These are phyloP conservation scores for Aspergillus funiculosus DNA, from an alignment of 495 filamentous ascomycete species.

Conservation along the genomic window DNA sequence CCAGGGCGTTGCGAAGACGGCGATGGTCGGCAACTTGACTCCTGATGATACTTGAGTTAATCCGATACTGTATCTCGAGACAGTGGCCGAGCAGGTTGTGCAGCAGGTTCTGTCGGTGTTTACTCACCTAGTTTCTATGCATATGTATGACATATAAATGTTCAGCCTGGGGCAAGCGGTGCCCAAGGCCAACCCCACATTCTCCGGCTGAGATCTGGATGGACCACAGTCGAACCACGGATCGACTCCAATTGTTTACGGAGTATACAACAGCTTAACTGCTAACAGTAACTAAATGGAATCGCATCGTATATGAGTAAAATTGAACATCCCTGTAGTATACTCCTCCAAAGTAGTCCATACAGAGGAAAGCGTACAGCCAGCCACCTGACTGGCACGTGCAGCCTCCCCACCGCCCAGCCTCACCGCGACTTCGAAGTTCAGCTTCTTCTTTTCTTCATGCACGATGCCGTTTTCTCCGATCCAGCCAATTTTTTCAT, in stretches of 20 bases:
- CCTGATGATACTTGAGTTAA: slow-evolving; percentile 50
- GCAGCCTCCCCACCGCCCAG: slow-evolving; percentile 22
- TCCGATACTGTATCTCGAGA: slow-evolving; percentile 54
- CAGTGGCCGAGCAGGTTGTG: slow-evolving; percentile 59
- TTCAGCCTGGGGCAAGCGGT: too few species aligned
- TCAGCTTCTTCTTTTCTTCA: slow-evolving; percentile 15
- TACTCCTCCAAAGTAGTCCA: not conserved
- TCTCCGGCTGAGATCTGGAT: slow-evolving; percentile 2
- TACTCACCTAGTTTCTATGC: too few species aligned
- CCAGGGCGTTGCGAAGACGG: slow-evolving; percentile 57
- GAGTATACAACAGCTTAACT: not conserved
- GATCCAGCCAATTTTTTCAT: not conserved
- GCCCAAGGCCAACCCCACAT: slow-evolving; percentile 10
- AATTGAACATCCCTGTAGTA: not conserved
- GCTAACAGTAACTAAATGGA: too few species aligned
- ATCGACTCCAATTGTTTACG: not conserved
- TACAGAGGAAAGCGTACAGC: slow-evolving; percentile 7
- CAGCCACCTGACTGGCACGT: slow-evolving; percentile 30
- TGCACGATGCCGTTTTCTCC: too few species aligned
- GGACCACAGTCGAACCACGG: too few species aligned
- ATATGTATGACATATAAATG: too few species aligned
- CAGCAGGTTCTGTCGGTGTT: slow-evolving; percentile 48
- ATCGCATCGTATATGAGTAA: too few species aligned
- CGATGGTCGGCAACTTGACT: slow-evolving; percentile 54
- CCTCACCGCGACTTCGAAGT: slow-evolving; percentile 38